Percentiles rank a stretch among this genome's conserved stretches.
Evolutionary conservation across 805 yeast species (phyloP).

Genomic region (Ogataea polymorpha): DNA sequence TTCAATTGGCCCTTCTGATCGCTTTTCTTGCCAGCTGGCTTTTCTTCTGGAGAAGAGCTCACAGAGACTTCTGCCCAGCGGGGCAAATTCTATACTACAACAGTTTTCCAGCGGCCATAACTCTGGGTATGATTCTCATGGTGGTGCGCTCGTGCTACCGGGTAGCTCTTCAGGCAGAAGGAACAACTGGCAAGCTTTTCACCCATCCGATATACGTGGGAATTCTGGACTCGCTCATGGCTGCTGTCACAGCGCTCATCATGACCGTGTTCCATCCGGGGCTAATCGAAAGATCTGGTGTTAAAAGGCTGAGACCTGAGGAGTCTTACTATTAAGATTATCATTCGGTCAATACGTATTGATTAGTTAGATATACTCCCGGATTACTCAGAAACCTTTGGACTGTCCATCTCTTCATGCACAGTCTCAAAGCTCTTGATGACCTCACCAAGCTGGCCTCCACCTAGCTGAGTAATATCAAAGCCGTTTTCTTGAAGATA

Average conservation of each 20-base stretch:
- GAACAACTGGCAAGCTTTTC: constrained; percentile 69
- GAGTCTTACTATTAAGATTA: background rate
- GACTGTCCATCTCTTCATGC: constrained; percentile 9
- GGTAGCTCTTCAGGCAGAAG: constrained; percentile 65
- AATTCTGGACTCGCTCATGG: constrained; percentile 61
- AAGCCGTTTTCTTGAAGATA: constrained; percentile 69
- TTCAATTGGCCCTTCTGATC: constrained; percentile 68
- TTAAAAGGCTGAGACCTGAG: background rate
- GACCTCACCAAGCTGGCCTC: constrained; percentile 27
- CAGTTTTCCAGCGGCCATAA: constrained; percentile 42
- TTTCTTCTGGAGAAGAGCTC: background rate
- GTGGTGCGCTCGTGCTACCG: constrained; percentile 69
- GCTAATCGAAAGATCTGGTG: constrained; percentile 28
- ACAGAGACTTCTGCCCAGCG: background rate
- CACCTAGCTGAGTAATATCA: constrained; percentile 60
- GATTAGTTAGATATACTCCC: background rate
- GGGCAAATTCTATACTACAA: constrained; percentile 28
- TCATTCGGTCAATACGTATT: background rate
- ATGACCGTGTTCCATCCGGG: constrained; percentile 65
- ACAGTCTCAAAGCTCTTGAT: constrained; percentile 9
- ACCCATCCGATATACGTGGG: constrained; percentile 56
- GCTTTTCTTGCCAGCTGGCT: background rate
- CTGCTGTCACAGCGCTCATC: constrained; percentile 44
- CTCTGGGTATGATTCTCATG: constrained; percentile 47
- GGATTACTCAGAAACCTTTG: constrained; percentile 1